Conservation (phyloP, 2,329 filamentous ascomycete genomes). For the Fusarium redolens region DNA sequence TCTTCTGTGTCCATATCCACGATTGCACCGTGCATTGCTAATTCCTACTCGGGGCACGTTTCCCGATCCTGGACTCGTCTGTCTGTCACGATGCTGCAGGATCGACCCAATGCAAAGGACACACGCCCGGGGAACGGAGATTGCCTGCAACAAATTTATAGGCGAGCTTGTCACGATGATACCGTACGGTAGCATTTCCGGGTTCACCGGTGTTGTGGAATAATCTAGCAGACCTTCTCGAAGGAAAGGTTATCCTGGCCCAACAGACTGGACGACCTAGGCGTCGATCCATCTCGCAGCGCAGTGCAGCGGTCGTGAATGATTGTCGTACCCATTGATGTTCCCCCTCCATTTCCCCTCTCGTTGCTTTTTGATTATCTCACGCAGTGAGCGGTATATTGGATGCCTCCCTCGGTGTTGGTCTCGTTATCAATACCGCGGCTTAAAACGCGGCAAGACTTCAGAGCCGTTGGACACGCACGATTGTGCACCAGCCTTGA, state of each 20-base stretch:
- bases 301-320: conserved; percentile 16
- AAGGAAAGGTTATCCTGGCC: conserved; percentile 42
- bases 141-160: conserved; percentile 26
- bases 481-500: conserved; percentile 3
- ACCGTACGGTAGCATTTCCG: conserved; percentile 34
- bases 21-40: conserved; percentile 8
- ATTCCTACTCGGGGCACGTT: conserved; percentile 20
- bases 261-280: conserved; percentile 41
- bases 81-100: conserved; percentile 30
- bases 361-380: conserved; percentile 32
- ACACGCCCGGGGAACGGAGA: conserved; percentile 38
- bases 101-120: conserved; percentile 40
- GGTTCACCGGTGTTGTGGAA: conserved; percentile 35
- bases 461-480: conserved; percentile 13
- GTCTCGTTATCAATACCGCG: conserved; percentile 14
- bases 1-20: conserved; percentile 1
- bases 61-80: conserved; percentile 25
- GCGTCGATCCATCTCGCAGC: conserved; percentile 42
- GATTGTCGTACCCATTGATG: conserved; percentile 4
- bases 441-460: conserved; percentile 37
- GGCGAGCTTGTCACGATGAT: conserved; percentile 18
- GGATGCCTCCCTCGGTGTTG: conserved; percentile 33
- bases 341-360: conserved; percentile 21
- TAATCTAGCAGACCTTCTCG: conserved; percentile 37
- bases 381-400: conserved; percentile 18